A percentile compares a stretch with the other conserved stretches of the same genome.
Conservation (phyloP, 2,329 filamentous ascomycete genomes). For the Exophiala calicioides region DNA sequence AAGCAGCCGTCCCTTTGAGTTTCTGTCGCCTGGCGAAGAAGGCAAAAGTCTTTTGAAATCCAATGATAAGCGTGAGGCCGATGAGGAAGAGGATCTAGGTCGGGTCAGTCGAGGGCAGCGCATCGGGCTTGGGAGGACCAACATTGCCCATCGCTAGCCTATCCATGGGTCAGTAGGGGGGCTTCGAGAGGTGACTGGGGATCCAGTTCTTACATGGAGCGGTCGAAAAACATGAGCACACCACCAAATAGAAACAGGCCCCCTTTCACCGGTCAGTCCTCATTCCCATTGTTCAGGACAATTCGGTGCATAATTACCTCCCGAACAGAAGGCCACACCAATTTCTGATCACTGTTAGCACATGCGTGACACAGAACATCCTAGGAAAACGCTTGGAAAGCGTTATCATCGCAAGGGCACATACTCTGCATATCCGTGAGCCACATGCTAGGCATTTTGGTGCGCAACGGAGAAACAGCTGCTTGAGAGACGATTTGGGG, state of each 20-base stretch:
- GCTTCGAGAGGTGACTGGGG: slow-evolving; percentile 3
- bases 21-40: slow-evolving; percentile 97
- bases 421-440: slow-evolving; percentile 91
- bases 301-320: slow-evolving; percentile 66
- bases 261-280: slow-evolving; percentile 55
- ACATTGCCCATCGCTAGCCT: slow-evolving; percentile 98
- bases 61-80: slow-evolving; percentile 94
- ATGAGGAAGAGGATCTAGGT: slow-evolving; percentile 91
- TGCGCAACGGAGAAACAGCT: not conserved
- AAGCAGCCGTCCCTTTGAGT: slow-evolving; percentile 84
- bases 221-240: slow-evolving; percentile 95
- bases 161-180: slow-evolving; percentile 10
- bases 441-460: slow-evolving; percentile 86
- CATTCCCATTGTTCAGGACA: not conserved
- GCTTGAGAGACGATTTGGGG: not conserved
- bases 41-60: slow-evolving; percentile 80
- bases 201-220: slow-evolving; percentile 72
- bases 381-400: slow-evolving; percentile 9
- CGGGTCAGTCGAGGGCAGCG: slow-evolving; percentile 18
- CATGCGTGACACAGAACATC: too few species aligned
- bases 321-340: slow-evolving; percentile 95
- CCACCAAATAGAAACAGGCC: slow-evolving; percentile 93
- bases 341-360: slow-evolving; percentile 66
- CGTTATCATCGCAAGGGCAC: slow-evolving; percentile 38
- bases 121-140: slow-evolving; percentile 33